phyloP scores from a whole-genome alignment of 495 filamentous ascomycete species.

The Darksidea phi region DNA sequence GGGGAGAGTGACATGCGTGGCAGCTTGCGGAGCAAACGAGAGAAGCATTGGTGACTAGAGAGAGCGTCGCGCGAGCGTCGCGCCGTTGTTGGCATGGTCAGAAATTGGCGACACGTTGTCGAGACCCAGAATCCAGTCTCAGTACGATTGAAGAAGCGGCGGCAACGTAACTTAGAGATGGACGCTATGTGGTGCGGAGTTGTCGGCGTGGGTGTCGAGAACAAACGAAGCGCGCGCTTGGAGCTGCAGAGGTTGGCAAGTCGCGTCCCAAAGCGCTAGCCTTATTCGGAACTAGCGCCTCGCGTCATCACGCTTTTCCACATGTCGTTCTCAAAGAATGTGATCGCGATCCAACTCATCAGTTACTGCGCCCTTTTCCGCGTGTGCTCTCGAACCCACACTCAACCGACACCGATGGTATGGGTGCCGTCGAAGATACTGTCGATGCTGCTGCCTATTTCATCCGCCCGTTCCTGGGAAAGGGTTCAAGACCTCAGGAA shows the following conservation, averaged over 20 bases:
- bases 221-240: slow-evolving; percentile 2
- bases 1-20: slow-evolving; percentile 62
- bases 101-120: slow-evolving; percentile 12
- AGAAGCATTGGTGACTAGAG: slow-evolving; percentile 38
- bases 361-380: neutral
- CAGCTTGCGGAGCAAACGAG: slow-evolving; percentile 43
- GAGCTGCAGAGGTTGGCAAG: slow-evolving; percentile 15
- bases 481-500: neutral
- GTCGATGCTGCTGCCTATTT: slow-evolving; percentile 29
- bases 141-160: slow-evolving; percentile 1
- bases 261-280: slow-evolving; percentile 6
- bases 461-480: slow-evolving; percentile 19
- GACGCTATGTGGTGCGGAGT: slow-evolving; percentile 24
- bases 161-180: slow-evolving; percentile 12
- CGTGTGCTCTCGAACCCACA: neutral
- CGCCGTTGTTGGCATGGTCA: slow-evolving; percentile 33
- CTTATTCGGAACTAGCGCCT: neutral
- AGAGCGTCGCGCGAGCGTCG: slow-evolving; percentile 20
- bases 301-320: neutral
- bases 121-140: slow-evolving; percentile 18
- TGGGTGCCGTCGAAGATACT: slow-evolving; percentile 22
- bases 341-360: neutral
- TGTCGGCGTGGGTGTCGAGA: slow-evolving; percentile 10
- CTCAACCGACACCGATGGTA: neutral
- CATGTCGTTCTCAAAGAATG: too few species aligned